Evolutionary conservation across 345 rosid species (phyloP).

Genomic region (Eucalyptus camaldulensis): DNA sequence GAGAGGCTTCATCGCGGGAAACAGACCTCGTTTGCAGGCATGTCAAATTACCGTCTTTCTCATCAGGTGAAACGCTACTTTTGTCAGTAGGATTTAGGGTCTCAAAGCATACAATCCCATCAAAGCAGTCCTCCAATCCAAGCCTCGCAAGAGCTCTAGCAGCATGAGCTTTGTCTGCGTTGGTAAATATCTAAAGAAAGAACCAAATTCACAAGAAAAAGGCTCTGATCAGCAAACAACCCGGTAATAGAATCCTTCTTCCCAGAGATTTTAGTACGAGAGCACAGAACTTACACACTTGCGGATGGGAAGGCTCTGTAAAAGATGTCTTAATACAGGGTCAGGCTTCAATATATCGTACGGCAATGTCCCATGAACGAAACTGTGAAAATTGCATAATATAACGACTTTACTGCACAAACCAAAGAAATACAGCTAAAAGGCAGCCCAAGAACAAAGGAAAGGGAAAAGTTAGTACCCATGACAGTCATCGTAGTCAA

Average conservation of each 20-base stretch:
- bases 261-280: background rate
- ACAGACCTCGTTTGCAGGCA: background rate
- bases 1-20: background rate
- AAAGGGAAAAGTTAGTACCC: slow-evolving; percentile 20
- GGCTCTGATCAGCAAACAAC: background rate
- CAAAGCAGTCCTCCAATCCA: slow-evolving; percentile 88
- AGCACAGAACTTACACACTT: slow-evolving; percentile 49
- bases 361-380: slow-evolving; percentile 90
- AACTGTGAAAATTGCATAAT: slow-evolving; percentile 22
- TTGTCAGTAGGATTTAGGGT: slow-evolving; percentile 54
- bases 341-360: slow-evolving; percentile 74
- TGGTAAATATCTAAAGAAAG: slow-evolving; percentile 36
- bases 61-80: slow-evolving; percentile 1
- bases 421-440: background rate
- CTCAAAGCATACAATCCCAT: slow-evolving; percentile 76
- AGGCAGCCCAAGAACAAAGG: background rate
- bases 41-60: background rate
- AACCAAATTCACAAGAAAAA: background rate
- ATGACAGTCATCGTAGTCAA: slow-evolving; percentile 79
- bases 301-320: slow-evolving; percentile 76
- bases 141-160: slow-evolving; percentile 58
- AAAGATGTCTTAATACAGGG: slow-evolving; percentile 58
- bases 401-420: background rate
- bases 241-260: background rate
- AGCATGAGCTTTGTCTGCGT: slow-evolving; percentile 77